phyloP scores from a whole-genome alignment of 495 filamentous ascomycete genomes.

The Xanthoparmelia taractica region DNA sequence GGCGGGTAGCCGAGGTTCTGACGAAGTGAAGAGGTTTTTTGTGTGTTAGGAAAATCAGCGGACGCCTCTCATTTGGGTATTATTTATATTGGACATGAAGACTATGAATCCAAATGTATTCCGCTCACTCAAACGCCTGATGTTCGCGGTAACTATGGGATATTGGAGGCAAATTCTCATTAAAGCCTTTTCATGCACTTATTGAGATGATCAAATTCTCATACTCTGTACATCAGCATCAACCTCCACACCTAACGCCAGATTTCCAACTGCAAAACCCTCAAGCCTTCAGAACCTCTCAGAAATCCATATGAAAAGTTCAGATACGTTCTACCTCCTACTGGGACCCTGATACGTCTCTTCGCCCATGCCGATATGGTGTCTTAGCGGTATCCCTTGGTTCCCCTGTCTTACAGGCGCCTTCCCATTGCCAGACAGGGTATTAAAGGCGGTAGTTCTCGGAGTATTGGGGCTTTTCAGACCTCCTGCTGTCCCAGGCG shows the following conservation, averaged over 20 bases:
- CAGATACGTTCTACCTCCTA: conserved; percentile 4
- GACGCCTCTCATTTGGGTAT: background rate
- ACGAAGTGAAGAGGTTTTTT: background rate
- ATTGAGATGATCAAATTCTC: background rate
- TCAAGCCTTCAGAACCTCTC: background rate
- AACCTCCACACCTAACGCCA: background rate
- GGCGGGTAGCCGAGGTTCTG: background rate
- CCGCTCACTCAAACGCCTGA: background rate
- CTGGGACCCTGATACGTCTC: conserved; percentile 23
- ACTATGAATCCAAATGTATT: background rate
- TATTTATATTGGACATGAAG: background rate
- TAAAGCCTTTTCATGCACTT: background rate
- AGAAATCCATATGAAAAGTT: background rate
- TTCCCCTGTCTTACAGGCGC: conserved; percentile 16
- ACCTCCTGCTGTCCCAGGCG: conserved; percentile 23
- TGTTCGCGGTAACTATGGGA: background rate
- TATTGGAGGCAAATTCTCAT: background rate
- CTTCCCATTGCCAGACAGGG: conserved; percentile 19
- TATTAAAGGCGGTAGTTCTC: conserved; percentile 39
- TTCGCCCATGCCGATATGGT: conserved; percentile 27
- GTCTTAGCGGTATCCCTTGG: conserved; percentile 22
- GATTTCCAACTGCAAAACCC: background rate
- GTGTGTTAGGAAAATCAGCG: background rate
- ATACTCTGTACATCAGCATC: conserved; percentile 5
- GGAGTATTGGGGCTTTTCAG: conserved; percentile 36